Evolutionary conservation across 495 filamentous ascomycete genomes (phyloP).

Genomic region (Opeltia flavorubescens): DNA sequence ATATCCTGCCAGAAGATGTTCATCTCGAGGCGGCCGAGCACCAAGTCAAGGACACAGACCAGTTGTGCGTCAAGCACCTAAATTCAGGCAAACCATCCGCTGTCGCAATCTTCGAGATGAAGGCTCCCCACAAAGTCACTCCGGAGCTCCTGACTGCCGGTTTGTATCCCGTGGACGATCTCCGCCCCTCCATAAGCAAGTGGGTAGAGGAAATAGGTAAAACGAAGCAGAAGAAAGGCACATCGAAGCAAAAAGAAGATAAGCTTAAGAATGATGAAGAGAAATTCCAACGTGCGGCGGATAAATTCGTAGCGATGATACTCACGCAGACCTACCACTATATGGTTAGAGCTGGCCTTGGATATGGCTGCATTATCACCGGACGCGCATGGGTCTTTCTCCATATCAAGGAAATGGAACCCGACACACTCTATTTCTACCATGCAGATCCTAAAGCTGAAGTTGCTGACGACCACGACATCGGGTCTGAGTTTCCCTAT

Average conservation of each 20-base stretch:
- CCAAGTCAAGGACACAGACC: slow-evolving; percentile 16
- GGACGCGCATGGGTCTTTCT: slow-evolving; percentile 32
- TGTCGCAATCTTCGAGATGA: slow-evolving; percentile 28
- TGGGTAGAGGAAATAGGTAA: too few relatives aligned
- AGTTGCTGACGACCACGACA: too few relatives aligned
- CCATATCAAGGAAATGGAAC: slow-evolving; percentile 24
- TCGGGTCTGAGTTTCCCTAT: too few relatives aligned
- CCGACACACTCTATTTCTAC: slow-evolving; percentile 24
- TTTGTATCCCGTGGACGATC: slow-evolving; percentile 14
- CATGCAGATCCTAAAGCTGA: too few relatives aligned
- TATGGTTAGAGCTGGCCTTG: slow-evolving; percentile 25
- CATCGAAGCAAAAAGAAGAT: background rate
- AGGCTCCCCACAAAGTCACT: slow-evolving; percentile 30
- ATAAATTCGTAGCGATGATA: slow-evolving; percentile 15
- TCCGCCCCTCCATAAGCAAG: background rate
- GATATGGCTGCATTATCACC: slow-evolving; percentile 29
- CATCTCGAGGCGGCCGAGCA: background rate
- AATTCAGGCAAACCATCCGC: slow-evolving; percentile 14
- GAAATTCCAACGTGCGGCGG: slow-evolving; percentile 4
- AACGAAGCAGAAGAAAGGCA: too few relatives aligned
- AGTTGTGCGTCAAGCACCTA: slow-evolving; percentile 29
- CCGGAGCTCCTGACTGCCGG: slow-evolving; percentile 13
- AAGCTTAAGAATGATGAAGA: background rate
- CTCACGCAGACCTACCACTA: slow-evolving; percentile 31
- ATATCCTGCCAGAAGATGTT: background rate